These are phyloP conservation scores for Adansonia gregorii DNA, from an alignment of 441 rosid species.

Conservation along the genomic window DNA sequence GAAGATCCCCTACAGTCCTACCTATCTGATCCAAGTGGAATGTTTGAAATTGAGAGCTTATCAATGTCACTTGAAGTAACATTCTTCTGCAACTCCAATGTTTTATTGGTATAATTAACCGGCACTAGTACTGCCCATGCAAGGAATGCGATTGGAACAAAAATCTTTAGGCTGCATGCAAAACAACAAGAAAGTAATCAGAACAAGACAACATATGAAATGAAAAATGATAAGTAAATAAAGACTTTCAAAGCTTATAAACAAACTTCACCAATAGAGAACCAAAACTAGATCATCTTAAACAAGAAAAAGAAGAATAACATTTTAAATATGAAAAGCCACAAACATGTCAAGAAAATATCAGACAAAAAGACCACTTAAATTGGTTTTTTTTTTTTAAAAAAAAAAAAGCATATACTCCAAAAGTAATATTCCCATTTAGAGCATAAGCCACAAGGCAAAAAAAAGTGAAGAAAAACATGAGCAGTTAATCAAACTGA, in stretches of 20 bases:
- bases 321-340: too few relatives aligned
- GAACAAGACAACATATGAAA: neutral
- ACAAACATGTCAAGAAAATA: neutral
- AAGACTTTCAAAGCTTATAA: too few relatives aligned
- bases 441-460: neutral
- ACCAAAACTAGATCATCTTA: too few relatives aligned
- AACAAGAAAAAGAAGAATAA: too few relatives aligned
- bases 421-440: neutral
- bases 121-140: slow-evolving; percentile 88
- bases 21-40: slow-evolving; percentile 68
- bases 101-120: slow-evolving; percentile 44
- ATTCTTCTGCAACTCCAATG: slow-evolving; percentile 32
- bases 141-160: slow-evolving; percentile 76
- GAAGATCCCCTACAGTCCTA: slow-evolving; percentile 53
- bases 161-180: slow-evolving; percentile 76
- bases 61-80: slow-evolving; percentile 85
- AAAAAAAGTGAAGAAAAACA: neutral
- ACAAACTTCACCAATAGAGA: too few relatives aligned
- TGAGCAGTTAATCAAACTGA: neutral
- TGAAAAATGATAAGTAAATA: too few relatives aligned
- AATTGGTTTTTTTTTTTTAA: neutral
- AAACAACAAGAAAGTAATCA: slow-evolving; percentile 20
- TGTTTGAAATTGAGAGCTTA: slow-evolving; percentile 86
- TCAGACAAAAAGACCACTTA: neutral
- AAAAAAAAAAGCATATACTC: neutral